Percentiles rank a stretch among this genome's conserved stretches.
These are phyloP conservation scores for Hyaloscypha finlandica DNA, from an alignment of 495 filamentous ascomycete species.

Conservation along the genomic window DNA sequence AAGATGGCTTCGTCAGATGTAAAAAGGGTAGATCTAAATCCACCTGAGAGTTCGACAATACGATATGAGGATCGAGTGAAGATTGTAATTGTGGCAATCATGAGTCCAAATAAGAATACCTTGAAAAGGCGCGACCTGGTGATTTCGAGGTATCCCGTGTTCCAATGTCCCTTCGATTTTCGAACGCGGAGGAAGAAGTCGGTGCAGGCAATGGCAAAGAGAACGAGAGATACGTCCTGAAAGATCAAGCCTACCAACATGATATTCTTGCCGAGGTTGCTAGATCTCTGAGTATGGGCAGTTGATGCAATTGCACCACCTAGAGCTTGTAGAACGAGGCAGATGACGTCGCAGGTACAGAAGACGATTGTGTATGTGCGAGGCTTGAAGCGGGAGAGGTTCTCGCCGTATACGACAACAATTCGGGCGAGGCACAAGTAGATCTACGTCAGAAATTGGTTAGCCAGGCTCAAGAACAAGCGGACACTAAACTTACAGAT, in stretches of 20 bases:
- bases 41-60: conserved; percentile 39
- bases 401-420: conserved; percentile 49
- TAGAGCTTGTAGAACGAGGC: conserved; percentile 55
- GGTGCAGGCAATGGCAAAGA: conserved; percentile 23
- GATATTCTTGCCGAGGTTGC: conserved; percentile 29
- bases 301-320: conserved; percentile 55
- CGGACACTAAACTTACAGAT: conserved; percentile 29
- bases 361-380: conserved; percentile 55
- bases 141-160: conserved; percentile 30
- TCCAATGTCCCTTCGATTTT: conserved; percentile 17
- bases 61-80: conserved; percentile 40
- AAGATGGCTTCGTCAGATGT: conserved; percentile 62
- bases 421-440: conserved; percentile 59
- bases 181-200: conserved; percentile 30
- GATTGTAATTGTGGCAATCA: conserved; percentile 36
- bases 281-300: conserved; percentile 32
- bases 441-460: conserved; percentile 33
- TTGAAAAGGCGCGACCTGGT: conserved; percentile 21
- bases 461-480: not conserved
- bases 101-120: conserved; percentile 25
- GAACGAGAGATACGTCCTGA: conserved; percentile 28
- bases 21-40: conserved; percentile 37
- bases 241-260: conserved; percentile 33
- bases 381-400: conserved; percentile 50
- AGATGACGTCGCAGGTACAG: conserved; percentile 53